Percentiles rank a stretch among this genome's conserved stretches.
Evolutionary conservation across 495 filamentous ascomycete species (phyloP).

Genomic region (Xylaria scruposa): DNA sequence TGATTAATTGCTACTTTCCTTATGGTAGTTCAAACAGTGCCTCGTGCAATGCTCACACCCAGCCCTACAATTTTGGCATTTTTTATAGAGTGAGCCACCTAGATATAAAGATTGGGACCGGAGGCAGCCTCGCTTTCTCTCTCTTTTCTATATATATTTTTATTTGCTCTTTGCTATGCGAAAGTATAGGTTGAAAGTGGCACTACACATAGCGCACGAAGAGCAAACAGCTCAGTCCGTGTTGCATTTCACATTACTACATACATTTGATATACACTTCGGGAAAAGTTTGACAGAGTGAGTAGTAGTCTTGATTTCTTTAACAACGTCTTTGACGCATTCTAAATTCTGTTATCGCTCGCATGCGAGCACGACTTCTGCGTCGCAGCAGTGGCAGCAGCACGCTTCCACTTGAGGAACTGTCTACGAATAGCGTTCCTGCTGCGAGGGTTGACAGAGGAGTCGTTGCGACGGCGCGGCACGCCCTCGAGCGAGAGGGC

Average conservation of each 20-base stretch:
- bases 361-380: conserved; percentile 19
- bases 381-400: conserved; percentile 4
- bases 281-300: neutral
- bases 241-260: neutral
- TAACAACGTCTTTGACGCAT: neutral
- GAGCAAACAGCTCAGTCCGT: too few species aligned
- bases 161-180: neutral
- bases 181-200: neutral
- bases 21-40: neutral
- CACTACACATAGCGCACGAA: neutral
- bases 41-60: neutral
- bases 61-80: neutral
- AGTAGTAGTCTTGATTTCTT: neutral
- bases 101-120: neutral
- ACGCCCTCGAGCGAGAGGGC: conserved; percentile 54
- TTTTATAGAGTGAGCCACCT: neutral
- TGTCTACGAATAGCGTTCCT: conserved; percentile 14
- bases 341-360: conserved; percentile 14
- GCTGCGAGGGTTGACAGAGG: conserved; percentile 34
- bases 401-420: conserved; percentile 25
- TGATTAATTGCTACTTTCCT: neutral
- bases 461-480: conserved; percentile 33
- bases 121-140: neutral
- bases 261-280: conserved; percentile 2
- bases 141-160: too few species aligned